Conservation (phyloP, 139 green algal genomes). For the Chlorokybus atmophyticus region DNA sequence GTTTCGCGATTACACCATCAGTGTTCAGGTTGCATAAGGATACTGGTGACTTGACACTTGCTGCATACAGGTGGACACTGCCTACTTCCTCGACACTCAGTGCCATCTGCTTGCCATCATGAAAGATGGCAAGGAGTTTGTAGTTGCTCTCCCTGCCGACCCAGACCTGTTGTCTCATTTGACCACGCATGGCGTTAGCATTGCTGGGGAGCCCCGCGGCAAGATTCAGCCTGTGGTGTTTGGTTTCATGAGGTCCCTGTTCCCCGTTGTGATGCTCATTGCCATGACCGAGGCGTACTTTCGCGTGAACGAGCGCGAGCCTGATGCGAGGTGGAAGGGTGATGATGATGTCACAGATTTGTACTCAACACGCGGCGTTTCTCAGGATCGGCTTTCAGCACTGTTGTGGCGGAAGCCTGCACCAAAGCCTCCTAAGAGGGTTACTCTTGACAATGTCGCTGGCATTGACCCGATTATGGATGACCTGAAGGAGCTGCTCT, state of each 20-base stretch:
- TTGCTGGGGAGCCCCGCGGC: neutral
- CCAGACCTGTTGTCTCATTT: constrained; percentile 8
- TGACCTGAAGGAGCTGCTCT: constrained; percentile 7
- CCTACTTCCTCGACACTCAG: neutral
- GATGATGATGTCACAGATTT: neutral
- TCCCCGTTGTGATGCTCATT: neutral
- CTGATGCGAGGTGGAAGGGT: neutral
- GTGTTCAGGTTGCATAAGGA: no score
- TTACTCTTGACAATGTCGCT: constrained; percentile 8
- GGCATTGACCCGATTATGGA: constrained; percentile 12
- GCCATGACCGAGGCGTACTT: neutral
- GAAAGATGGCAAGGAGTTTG: neutral
- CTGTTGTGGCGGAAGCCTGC: neutral
- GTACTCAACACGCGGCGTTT: neutral
- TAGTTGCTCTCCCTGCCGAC: constrained; percentile 8
- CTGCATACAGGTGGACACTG: no score
- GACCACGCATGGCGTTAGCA: neutral
- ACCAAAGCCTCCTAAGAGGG: no score
- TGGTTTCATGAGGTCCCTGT: neutral
- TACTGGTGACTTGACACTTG: no score
- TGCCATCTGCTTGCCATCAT: neutral
- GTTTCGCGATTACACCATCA: no score
- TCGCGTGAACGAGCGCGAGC: neutral
- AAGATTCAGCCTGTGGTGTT: neutral
- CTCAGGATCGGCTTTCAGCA: neutral